Evolutionary conservation across 2,329 filamentous ascomycete species (phyloP).

Genomic region (Cercospora sp.): DNA sequence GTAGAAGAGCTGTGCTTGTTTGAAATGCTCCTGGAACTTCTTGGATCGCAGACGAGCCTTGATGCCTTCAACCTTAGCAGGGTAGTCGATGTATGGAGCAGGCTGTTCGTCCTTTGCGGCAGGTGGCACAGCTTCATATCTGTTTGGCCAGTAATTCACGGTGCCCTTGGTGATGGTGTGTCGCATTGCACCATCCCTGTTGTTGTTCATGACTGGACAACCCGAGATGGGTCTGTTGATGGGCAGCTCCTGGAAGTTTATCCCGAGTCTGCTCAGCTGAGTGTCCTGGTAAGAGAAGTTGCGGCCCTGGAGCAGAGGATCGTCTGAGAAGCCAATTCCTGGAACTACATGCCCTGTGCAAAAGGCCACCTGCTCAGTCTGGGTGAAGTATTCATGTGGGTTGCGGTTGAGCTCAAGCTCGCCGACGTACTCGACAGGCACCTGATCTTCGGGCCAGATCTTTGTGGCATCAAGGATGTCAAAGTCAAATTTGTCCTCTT

Average conservation of each 20-base stretch:
- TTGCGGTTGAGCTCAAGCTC: slow-evolving; percentile 78
- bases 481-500: slow-evolving; percentile 77
- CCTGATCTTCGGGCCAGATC: slow-evolving; percentile 76
- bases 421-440: slow-evolving; percentile 74
- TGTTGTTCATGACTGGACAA: slow-evolving; percentile 38
- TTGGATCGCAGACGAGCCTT: slow-evolving; percentile 67
- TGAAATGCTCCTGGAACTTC: slow-evolving; percentile 77
- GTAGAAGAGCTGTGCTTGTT: slow-evolving; percentile 79
- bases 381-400: slow-evolving; percentile 76
- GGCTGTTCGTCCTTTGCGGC: slow-evolving; percentile 59
- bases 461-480: slow-evolving; percentile 85
- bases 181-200: slow-evolving; percentile 54
- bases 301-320: slow-evolving; percentile 71
- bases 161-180: slow-evolving; percentile 73
- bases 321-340: slow-evolving; percentile 74
- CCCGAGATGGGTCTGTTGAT: slow-evolving; percentile 61
- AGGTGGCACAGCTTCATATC: slow-evolving; percentile 64
- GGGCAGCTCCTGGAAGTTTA: slow-evolving; percentile 75
- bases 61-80: slow-evolving; percentile 65
- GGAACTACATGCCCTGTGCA: slow-evolving; percentile 78
- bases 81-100: slow-evolving; percentile 65
- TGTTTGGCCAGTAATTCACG: slow-evolving; percentile 79
- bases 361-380: slow-evolving; percentile 82
- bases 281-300: slow-evolving; percentile 70
- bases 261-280: slow-evolving; percentile 67